Evolutionary conservation across 768 basidiomycete genomes (phyloP).

Genomic region (Strobilomyces dryophilus): DNA sequence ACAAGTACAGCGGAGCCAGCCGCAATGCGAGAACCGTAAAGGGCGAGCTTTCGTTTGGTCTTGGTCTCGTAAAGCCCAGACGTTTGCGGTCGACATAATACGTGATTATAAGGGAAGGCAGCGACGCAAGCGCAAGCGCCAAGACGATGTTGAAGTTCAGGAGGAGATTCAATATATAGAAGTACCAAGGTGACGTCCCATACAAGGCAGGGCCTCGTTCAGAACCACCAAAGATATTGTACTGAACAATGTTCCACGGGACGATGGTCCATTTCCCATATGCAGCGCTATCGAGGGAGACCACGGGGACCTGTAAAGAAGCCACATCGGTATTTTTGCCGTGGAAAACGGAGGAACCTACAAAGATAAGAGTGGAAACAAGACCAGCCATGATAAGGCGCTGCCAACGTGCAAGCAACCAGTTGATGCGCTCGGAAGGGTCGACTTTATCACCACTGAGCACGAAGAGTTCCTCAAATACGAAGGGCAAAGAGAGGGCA

Average conservation of each 20-base stretch:
- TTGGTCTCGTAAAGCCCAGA: slow-evolving; percentile 51
- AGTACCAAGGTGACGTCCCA: slow-evolving; percentile 84
- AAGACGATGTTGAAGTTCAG: slow-evolving; percentile 92
- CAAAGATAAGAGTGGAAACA: slow-evolving; percentile 58
- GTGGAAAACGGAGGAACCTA: slow-evolving; percentile 31
- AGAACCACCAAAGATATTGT: slow-evolving; percentile 85
- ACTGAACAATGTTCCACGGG: slow-evolving; percentile 90
- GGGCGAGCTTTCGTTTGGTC: slow-evolving; percentile 66
- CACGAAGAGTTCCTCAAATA: slow-evolving; percentile 85
- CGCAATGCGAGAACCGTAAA: slow-evolving; percentile 73
- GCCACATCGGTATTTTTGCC: not conserved
- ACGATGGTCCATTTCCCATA: slow-evolving; percentile 79
- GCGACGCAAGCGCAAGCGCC: slow-evolving; percentile 73
- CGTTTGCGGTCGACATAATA: slow-evolving; percentile 73
- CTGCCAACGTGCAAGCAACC: slow-evolving; percentile 60
- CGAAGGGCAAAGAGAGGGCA: slow-evolving; percentile 82
- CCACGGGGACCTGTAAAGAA: slow-evolving; percentile 69
- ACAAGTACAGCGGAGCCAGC: slow-evolving; percentile 89
- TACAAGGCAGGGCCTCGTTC: slow-evolving; percentile 88
- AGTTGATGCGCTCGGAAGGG: slow-evolving; percentile 39
- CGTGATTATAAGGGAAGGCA: slow-evolving; percentile 76
- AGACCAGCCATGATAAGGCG: slow-evolving; percentile 52
- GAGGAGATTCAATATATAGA: slow-evolving; percentile 83
- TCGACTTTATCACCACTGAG: slow-evolving; percentile 64
- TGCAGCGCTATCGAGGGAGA: slow-evolving; percentile 77